Base-by-base conservation (phyloP, 2,329 filamentous ascomycete species). In the Xylaria sp. region DNA sequence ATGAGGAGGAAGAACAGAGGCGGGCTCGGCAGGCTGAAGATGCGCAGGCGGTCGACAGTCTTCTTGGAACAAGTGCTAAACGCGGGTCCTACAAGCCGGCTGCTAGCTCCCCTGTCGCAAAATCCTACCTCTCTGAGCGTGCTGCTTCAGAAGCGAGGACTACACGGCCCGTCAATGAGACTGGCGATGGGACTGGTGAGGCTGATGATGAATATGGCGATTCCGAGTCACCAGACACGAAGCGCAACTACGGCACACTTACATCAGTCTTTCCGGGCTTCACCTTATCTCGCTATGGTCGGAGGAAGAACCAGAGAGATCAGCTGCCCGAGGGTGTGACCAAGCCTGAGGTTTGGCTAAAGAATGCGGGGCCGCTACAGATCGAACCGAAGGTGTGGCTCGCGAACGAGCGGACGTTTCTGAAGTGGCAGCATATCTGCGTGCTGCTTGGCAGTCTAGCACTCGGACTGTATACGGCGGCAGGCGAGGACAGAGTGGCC, bases 321-420 rank as follows among this genome's bases (percentile, higher is more conserved):
- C 82, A 86, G 62, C 85, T 98, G 2, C 96, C 96, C 0, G 92
- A 94, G 32, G 96, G 96, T 39, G 93, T 99, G n/a, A 88, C 88
- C 25, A 90, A 97, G 78, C 96, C 96, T 1, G 89, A 88, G 9
- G 87, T 90, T 73, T 97, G 95, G 90, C 93, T 99, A 85, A 99
- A 99, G 84, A 97, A 99, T 81, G 88, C 92, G 41, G 95, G 96
- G 2, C 92, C 94, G 44, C 88, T 98, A 73, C 92, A 94, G 78
- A 94, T 99, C 66, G 96, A 99, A 83, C 94, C 94, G 70, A 99
- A 99, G 82, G 95, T 99, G 37, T 99, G 96, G 95, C 90, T 99
- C 66, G 96, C 96, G 64, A 99, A 99, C 81, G 95, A 99, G 83
- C 91, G 96, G 70, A 99, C 96, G 0, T 99, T 98, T 79, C 91